Base-by-base conservation (phyloP, 2,329 filamentous ascomycete species). In the Ceratocystis ficicola region DNA sequence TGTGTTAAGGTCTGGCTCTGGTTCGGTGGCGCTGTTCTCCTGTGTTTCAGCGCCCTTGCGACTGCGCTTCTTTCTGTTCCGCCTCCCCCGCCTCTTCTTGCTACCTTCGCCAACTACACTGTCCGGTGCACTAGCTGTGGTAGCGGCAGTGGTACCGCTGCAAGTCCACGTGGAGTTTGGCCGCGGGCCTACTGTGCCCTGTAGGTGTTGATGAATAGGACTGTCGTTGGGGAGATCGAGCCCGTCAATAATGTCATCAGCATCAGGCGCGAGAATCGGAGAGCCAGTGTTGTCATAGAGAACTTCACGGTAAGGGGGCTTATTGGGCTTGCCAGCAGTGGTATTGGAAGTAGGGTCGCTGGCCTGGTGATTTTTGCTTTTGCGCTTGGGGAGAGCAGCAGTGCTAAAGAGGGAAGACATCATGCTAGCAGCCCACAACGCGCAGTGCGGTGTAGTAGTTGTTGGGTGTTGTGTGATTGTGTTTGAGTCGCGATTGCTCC, bases 191-290 rank as follows among this genome's bases (percentile, higher is more conserved):
- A 15, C 15, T 28, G 52, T 17, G 8, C 15, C 52, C 25, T 12
- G 25, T 1, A 17, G 3, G 6, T 12, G 30, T 28, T 12, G 52
- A 22, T 15, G 22, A 12, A 12, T 6, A 5, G 52, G 52, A 30
- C 22, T 57, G 7, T 15, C 15, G 5, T 8, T 15, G 22, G 52
- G 44, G 30, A 68, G 52, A 46, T 67, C 66, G 22, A 67, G n/a
- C 8, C 66, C 68, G 55, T 67, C 65, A 12, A 67, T 61, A 28
- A 66, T 65, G 61, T 67, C 68, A 52, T 65, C 64, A 20, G 65
- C 52, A 28, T 68, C 66, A 12, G 66, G 68, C 50, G 22, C 44
- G 8, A 67, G 30, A 15, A 65, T 67, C 4, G 63, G 63, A 8
- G 62, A 65, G 44, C 63, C 63, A 28, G 63, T 5, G 4, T 46